Evolutionary conservation across 441 rosid species (phyloP).

Genomic region (Rhodomyrtus psidioides): DNA sequence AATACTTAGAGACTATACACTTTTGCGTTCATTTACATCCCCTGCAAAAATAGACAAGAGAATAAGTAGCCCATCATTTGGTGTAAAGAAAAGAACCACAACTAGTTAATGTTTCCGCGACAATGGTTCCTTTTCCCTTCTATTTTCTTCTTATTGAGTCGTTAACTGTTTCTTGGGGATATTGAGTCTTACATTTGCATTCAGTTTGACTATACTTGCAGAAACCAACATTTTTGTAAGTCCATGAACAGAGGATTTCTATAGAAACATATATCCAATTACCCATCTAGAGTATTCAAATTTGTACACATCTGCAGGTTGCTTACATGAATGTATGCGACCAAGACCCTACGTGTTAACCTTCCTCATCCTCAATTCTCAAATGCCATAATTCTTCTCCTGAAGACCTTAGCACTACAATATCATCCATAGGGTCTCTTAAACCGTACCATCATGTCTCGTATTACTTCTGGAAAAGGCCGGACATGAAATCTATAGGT

Average conservation of each 20-base stretch:
- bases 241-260: no score
- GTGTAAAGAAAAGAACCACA: not conserved
- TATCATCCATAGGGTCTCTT: not conserved
- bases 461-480: not conserved
- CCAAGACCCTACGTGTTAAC: not conserved
- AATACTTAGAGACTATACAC: not conserved
- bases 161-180: not conserved
- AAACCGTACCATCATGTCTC: not conserved
- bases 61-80: not conserved
- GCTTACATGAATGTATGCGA: not conserved
- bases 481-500: not conserved
- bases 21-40: not conserved
- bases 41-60: not conserved
- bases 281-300: not conserved
- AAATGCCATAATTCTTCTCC: not conserved
- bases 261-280: not conserved
- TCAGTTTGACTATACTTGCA: not conserved
- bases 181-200: not conserved
- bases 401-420: not conserved
- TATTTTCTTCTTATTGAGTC: not conserved
- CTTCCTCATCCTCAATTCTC: not conserved
- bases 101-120: not conserved
- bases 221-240: not conserved
- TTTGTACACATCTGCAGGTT: not conserved
- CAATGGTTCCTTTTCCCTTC: not conserved